Conservation (phyloP, 768 basidiomycete species). For the Hygrophorus pudorinus region DNA sequence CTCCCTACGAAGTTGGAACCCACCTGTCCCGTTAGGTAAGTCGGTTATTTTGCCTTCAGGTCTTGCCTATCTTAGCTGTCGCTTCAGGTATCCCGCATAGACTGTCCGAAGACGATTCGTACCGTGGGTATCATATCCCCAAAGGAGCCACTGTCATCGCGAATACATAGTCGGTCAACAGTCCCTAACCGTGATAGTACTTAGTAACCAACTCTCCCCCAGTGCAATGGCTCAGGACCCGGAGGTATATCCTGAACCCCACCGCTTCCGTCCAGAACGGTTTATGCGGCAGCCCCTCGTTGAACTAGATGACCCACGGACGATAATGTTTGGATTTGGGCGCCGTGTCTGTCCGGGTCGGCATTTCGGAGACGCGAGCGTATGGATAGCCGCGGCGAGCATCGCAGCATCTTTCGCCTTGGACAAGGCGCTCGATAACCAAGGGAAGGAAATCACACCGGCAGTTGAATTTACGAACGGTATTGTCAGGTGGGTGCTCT, state of each 20-base stretch:
- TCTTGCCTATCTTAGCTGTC: neutral
- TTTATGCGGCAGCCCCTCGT: slow-evolving; percentile 24
- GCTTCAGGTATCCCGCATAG: slow-evolving; percentile 34
- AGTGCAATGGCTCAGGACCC: slow-evolving; percentile 20
- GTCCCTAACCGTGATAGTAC: neutral
- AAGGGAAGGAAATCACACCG: slow-evolving; percentile 29
- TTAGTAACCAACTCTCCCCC: neutral
- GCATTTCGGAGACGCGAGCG: slow-evolving; percentile 37
- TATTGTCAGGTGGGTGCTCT: slow-evolving; percentile 35
- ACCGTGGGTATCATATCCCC: slow-evolving; percentile 36
- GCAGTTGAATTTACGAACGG: slow-evolving; percentile 27
- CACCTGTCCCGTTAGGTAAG: slow-evolving; percentile 32
- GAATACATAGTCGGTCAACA: slow-evolving; percentile 11
- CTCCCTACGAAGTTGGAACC: slow-evolving; percentile 30
- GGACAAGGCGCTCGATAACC: slow-evolving; percentile 26
- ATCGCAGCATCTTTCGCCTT: slow-evolving; percentile 39
- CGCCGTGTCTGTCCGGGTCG: slow-evolving; percentile 49
- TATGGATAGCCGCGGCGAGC: slow-evolving; percentile 36
- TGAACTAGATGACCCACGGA: slow-evolving; percentile 31
- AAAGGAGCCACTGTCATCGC: slow-evolving; percentile 37
- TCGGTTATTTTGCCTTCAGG: neutral
- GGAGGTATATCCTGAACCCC: slow-evolving; percentile 34
- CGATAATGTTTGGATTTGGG: slow-evolving; percentile 49
- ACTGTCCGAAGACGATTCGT: slow-evolving; percentile 40
- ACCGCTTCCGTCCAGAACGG: slow-evolving; percentile 40